Evolutionary conservation across 140 eudicot genomes (phyloP).

Genomic region (Erigeron philadelphicus): DNA sequence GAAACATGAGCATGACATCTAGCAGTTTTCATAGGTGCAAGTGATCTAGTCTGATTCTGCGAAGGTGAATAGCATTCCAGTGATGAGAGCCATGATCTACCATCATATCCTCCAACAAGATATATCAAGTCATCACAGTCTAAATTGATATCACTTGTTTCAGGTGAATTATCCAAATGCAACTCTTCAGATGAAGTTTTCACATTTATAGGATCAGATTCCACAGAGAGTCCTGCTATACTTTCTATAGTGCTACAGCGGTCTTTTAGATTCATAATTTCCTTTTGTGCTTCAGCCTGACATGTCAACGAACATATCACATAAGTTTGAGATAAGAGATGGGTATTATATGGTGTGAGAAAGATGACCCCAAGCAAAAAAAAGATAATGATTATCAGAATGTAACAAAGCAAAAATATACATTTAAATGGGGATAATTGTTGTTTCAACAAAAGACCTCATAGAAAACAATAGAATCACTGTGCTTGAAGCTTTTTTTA

Average conservation of each 20-base stretch:
- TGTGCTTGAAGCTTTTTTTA: neutral
- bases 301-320: conserved; percentile 18
- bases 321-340: neutral
- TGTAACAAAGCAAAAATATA: neutral
- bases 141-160: conserved; percentile 22
- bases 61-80: conserved; percentile 56
- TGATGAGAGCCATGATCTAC: conserved; percentile 52
- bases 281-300: conserved; percentile 52
- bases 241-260: conserved; percentile 26
- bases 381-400: neutral
- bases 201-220: conserved; percentile 15
- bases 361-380: neutral
- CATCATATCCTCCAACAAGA: conserved; percentile 77
- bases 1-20: conserved; percentile 62
- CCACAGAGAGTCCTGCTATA: conserved; percentile 22
- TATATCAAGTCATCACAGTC: conserved; percentile 37
- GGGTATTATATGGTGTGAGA: neutral
- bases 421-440: neutral
- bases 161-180: conserved; percentile 29
- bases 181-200: conserved; percentile 8
- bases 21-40: conserved; percentile 48
- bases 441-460: neutral
- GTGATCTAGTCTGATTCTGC: conserved; percentile 37
- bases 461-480: neutral
- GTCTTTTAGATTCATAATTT: conserved; percentile 43